Evolutionary conservation across 2,329 filamentous ascomycete species (phyloP).

Genomic region (Podosphaera aphanis): DNA sequence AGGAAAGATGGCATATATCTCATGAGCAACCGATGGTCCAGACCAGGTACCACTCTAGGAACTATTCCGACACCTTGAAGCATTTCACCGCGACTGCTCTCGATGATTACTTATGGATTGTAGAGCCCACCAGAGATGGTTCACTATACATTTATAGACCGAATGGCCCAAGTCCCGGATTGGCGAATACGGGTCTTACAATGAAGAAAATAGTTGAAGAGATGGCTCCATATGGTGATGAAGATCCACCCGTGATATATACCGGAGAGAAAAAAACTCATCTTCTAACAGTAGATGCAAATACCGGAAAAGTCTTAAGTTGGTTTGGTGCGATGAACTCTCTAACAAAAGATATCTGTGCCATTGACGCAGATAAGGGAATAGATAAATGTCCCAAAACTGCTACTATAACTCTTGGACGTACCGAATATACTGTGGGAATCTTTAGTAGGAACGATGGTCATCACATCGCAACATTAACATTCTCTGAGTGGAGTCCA

Average conservation of each 20-base stretch:
- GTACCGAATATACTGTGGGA: constrained; percentile 71
- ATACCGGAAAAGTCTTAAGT: constrained; percentile 59
- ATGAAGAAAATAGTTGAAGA: constrained; percentile 79
- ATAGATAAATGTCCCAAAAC: constrained; percentile 39
- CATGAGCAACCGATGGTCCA: constrained; percentile 75
- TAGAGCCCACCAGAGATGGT: constrained; percentile 75
- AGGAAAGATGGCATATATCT: constrained; percentile 65
- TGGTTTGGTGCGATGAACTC: constrained; percentile 58
- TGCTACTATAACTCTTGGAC: constrained; percentile 61
- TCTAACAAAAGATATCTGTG: constrained; percentile 49
- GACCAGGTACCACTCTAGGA: constrained; percentile 56
- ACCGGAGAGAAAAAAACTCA: constrained; percentile 80
- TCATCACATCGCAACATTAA: constrained; percentile 64
- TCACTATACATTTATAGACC: constrained; percentile 71
- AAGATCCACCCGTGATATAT: constrained; percentile 61
- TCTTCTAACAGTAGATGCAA: constrained; percentile 71
- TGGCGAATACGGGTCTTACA: constrained; percentile 45
- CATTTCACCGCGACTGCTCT: constrained; percentile 35
- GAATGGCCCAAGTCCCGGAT: constrained; percentile 29
- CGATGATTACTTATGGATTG: constrained; percentile 82
- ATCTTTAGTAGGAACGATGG: constrained; percentile 57
- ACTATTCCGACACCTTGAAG: constrained; percentile 35
- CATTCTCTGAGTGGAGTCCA: constrained; percentile 81
- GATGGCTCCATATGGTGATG: constrained; percentile 50
- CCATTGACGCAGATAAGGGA: constrained; percentile 26